phyloP scores from a whole-genome alignment of 371 early-diverging fungal genomes.

The Mucor irregularis region DNA sequence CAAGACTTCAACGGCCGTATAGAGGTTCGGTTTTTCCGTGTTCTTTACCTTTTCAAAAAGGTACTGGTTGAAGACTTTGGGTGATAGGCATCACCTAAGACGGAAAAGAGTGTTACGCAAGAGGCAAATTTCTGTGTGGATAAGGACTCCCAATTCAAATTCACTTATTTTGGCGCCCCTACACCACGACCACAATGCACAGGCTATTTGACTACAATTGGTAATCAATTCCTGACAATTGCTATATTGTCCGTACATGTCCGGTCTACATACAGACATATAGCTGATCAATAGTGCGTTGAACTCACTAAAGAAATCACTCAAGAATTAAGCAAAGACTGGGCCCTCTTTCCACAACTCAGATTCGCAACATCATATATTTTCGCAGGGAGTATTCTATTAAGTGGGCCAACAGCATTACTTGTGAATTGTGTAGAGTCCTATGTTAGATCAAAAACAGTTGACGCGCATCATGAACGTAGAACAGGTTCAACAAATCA shows the following conservation, averaged over 20 bases:
- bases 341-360: slow-evolving; percentile 14
- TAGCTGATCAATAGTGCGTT: slow-evolving; percentile 9
- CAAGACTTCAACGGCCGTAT: too few relatives aligned
- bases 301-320: slow-evolving; percentile 8
- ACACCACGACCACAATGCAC: too few relatives aligned
- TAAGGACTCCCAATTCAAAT: too few relatives aligned
- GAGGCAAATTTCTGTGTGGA: too few relatives aligned
- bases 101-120: too few relatives aligned
- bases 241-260: slow-evolving; percentile 16
- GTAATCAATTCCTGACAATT: too few relatives aligned
- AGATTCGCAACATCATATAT: slow-evolving; percentile 7
- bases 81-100: too few relatives aligned
- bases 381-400: slow-evolving; percentile 12
- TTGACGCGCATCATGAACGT: slow-evolving; percentile 14
- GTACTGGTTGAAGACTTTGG: too few relatives aligned
- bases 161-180: too few relatives aligned
- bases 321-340: slow-evolving; percentile 10
- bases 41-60: too few relatives aligned
- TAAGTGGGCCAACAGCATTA: slow-evolving; percentile 5
- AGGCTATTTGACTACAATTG: too few relatives aligned
- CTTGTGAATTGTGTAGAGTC: slow-evolving; percentile 8
- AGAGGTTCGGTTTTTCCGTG: too few relatives aligned
- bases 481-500: background rate
- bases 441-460: slow-evolving; percentile 9
- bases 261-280: slow-evolving; percentile 14